phyloP scores from a whole-genome alignment of 2,329 filamentous ascomycete species.

The Penicillium polonicum region DNA sequence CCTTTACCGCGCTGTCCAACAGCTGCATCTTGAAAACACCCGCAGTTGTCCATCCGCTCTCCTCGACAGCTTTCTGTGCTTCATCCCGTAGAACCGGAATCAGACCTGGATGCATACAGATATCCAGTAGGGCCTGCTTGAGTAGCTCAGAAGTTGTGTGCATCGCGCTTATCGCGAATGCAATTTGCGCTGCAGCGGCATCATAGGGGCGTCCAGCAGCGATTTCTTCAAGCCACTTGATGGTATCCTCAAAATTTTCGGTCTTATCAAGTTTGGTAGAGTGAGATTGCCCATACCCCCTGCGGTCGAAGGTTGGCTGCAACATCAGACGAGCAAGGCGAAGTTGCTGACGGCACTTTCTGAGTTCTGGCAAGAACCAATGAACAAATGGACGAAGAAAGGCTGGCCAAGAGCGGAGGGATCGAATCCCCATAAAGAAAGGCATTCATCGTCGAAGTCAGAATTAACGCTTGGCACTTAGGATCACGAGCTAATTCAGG shows the following conservation, averaged over 20 bases:
- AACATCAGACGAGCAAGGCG: neutral
- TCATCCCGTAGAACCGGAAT: conserved; percentile 8
- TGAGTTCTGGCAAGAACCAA: neutral
- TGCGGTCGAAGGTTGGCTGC: neutral
- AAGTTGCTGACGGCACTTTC: neutral
- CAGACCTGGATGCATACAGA: neutral
- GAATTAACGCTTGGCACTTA: neutral
- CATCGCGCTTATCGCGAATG: conserved; percentile 16
- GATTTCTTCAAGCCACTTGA: conserved; percentile 18
- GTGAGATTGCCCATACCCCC: neutral
- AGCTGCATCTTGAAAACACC: conserved; percentile 22
- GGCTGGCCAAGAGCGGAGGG: neutral
- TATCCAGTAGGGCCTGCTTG: neutral
- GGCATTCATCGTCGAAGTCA: neutral
- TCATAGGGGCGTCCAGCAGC: conserved; percentile 15
- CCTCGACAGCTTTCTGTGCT: conserved; percentile 2
- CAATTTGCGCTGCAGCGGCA: conserved; percentile 15
- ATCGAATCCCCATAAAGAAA: neutral
- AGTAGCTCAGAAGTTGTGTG: conserved; percentile 15
- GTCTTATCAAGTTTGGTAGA: too few species aligned
- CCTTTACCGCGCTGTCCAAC: conserved; percentile 21
- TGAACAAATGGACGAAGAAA: neutral
- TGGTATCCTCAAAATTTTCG: conserved; percentile 7
- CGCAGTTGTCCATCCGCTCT: conserved; percentile 9
- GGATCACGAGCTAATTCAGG: neutral